Conservation (phyloP, 148 eudicot species). For the Persicaria tinctoria region DNA sequence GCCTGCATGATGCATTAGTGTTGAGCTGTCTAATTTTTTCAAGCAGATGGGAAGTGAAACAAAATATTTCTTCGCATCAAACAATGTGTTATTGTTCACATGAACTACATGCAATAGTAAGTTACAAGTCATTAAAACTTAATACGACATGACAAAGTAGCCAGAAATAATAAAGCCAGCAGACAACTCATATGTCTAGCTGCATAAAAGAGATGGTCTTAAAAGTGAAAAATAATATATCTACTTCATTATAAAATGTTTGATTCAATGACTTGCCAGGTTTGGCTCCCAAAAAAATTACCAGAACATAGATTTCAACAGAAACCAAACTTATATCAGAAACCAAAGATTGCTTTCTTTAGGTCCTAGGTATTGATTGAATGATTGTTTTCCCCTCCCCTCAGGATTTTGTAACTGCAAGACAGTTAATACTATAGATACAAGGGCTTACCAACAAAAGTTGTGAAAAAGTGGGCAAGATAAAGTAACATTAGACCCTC, state of each 20-base stretch:
- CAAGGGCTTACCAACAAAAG: slow-evolving; percentile 61
- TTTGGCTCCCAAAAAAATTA: too few relatives aligned
- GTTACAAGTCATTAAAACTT: too few relatives aligned
- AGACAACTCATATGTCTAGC: too few relatives aligned
- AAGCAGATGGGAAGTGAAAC: neutral
- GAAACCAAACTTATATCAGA: too few relatives aligned
- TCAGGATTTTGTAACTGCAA: neutral
- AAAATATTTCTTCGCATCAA: neutral
- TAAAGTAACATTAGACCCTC: slow-evolving; percentile 96
- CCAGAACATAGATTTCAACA: neutral
- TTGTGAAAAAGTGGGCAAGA: slow-evolving; percentile 66
- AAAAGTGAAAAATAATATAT: too few relatives aligned
- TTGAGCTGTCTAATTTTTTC: neutral
- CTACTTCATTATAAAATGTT: too few relatives aligned
- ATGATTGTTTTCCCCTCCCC: neutral
- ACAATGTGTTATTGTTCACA: too few relatives aligned
- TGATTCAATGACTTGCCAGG: too few relatives aligned
- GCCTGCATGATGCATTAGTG: neutral
- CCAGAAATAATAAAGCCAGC: too few relatives aligned
- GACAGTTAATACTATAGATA: neutral
- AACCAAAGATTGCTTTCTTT: neutral
- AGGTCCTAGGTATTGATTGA: neutral
- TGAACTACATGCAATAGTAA: too few relatives aligned
- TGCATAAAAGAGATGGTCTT: too few relatives aligned
- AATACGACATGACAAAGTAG: too few relatives aligned